Evolutionary conservation across 1,284 basidiomycete species (phyloP), one percentile per base, ranked within the genome.

Genomic region (Pseudozyma sp.): DNA sequence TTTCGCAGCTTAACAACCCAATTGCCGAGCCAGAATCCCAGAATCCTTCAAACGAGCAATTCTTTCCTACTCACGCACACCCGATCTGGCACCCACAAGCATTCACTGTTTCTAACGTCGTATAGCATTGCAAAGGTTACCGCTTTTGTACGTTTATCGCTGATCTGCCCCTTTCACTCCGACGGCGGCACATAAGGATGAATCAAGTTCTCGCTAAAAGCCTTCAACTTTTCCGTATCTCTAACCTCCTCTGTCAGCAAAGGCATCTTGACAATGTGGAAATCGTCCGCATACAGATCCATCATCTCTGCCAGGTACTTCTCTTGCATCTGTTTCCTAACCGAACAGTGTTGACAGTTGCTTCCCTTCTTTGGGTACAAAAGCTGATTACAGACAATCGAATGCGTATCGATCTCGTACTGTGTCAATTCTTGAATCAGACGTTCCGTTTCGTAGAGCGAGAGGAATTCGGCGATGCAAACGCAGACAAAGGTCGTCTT

Each of bases 391-490:
- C 98, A 94, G 58, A 99, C 94, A 80, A 99, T 99, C 85, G 95
- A 94, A 86, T 99, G 96, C 49, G 95, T 98, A 86, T 99, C 97
- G 85, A 99, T 99, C 85, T 94, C 95, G 86, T 99, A 99, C 52
- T 91, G 88, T 13, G 95, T 96, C 52, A 99, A 88, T 85, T 99
- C 97, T 70, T 99, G 96, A 43, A 99, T 93, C 49, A 99, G 89
- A 35, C 96, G 92, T 86, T 99, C 96, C 34, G 96, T 99, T 88
- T 99, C 97, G 86, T 99, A 99, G 21, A 99, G 88, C 21, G 95
- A 97, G 78, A 99, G 87, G 89, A 98, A 98, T 86, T 98, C 95
- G 53, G 95, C 96, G 84, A 98, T 98, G 88, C 95, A 97, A 56
- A 98, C 95, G 85, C 96, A 98, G 80, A 98, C 93, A 82, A 99